A percentile compares a stretch with the other conserved stretches of the same genome.
These are phyloP conservation scores for Kwoniella heveanensis DNA, from an alignment of 768 basidiomycete species.

Conservation along the genomic window DNA sequence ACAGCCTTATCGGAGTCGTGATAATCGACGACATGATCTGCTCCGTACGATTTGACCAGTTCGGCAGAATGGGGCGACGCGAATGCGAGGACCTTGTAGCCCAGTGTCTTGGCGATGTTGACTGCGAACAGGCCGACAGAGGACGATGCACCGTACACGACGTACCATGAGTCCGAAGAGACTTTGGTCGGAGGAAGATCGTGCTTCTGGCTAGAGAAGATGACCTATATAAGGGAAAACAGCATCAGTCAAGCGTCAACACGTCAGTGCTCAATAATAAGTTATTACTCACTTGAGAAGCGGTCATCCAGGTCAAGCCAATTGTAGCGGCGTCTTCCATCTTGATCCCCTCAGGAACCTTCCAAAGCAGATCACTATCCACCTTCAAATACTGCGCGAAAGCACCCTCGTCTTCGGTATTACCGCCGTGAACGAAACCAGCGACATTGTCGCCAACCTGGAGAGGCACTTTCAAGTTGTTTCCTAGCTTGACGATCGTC, in stretches of 20 bases:
- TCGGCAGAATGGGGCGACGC: constrained; percentile 57
- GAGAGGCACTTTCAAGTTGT: constrained; percentile 9
- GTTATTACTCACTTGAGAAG: constrained; percentile 35
- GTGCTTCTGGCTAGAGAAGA: constrained; percentile 9
- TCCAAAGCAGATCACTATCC: constrained; percentile 28
- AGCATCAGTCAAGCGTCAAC: background rate
- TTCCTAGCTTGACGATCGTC: constrained; percentile 31
- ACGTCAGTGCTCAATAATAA: background rate
- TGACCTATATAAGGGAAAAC: background rate
- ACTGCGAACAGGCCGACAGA: constrained; percentile 56
- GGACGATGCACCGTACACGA: constrained; percentile 53
- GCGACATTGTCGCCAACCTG: constrained; percentile 41
- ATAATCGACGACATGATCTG: constrained; percentile 59
- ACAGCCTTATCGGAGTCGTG: constrained; percentile 35
- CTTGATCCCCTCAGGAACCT: constrained; percentile 32
- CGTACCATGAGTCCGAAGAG: constrained; percentile 27
- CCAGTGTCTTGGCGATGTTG: constrained; percentile 39
- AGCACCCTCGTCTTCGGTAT: constrained; percentile 30
- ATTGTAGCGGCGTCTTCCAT: constrained; percentile 36
- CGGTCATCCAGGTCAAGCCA: constrained; percentile 42
- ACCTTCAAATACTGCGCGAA: constrained; percentile 40
- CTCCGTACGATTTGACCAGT: constrained; percentile 57
- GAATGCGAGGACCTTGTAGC: constrained; percentile 55
- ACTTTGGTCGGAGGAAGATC: constrained; percentile 4
- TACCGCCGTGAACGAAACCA: constrained; percentile 42